A percentile compares a stretch with the other conserved stretches of the same genome.
Evolutionary conservation across 2,329 filamentous ascomycete species (phyloP).

Genomic region (Alternaria angustiovoidea): DNA sequence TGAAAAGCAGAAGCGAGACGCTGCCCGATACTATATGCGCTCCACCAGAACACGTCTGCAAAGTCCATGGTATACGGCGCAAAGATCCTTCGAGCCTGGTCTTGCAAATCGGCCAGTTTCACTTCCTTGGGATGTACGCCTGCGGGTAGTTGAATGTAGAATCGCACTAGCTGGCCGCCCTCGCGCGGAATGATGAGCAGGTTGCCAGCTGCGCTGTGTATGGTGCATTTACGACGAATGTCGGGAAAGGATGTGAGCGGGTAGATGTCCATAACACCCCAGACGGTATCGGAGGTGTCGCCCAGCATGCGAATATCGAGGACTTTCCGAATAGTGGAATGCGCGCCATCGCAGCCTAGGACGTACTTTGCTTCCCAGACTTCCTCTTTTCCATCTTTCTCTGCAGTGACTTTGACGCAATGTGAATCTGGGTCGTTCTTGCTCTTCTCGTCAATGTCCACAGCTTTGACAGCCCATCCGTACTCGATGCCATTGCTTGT

Average conservation of each 20-base stretch:
- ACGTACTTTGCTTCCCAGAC: constrained; percentile 51
- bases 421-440: constrained; percentile 42
- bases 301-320: constrained; percentile 67
- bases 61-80: constrained; percentile 64
- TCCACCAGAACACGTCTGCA: constrained; percentile 72
- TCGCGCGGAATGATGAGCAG: constrained; percentile 63
- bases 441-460: constrained; percentile 59
- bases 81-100: constrained; percentile 62
- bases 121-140: constrained; percentile 62
- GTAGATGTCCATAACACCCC: constrained; percentile 65
- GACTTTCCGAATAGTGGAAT: constrained; percentile 60
- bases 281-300: constrained; percentile 65
- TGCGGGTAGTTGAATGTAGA: constrained; percentile 67
- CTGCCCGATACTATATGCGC: constrained; percentile 74
- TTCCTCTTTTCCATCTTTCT: constrained; percentile 41
- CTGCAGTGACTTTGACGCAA: constrained; percentile 44
- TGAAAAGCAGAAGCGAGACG: constrained; percentile 75
- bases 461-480: constrained; percentile 59
- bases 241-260: constrained; percentile 60
- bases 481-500: constrained; percentile 61
- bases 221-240: constrained; percentile 59
- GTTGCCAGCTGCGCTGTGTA: constrained; percentile 58
- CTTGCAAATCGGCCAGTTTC: constrained; percentile 62
- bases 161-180: constrained; percentile 64
- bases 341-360: constrained; percentile 61